Evolutionary conservation across 805 yeast genomes (phyloP).

Genomic region (Saitoella complicata): DNA sequence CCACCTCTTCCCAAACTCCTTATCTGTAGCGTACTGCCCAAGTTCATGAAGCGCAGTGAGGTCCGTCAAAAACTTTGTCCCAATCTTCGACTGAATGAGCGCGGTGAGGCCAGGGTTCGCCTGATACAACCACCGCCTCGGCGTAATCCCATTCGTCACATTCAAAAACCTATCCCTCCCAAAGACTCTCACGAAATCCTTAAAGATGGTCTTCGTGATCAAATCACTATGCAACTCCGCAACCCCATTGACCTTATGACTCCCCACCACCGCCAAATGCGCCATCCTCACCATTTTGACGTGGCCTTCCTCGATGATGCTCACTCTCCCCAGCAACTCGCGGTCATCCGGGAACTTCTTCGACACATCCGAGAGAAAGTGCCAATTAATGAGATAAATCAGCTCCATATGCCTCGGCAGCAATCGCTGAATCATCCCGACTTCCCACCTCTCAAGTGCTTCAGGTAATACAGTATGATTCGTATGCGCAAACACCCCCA

Average conservation of each 20-base stretch:
- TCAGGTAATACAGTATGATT: slow-evolving; percentile 91
- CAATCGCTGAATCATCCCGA: slow-evolving; percentile 57
- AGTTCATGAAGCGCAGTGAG: slow-evolving; percentile 50
- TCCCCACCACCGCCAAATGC: slow-evolving; percentile 73
- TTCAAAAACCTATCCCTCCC: slow-evolving; percentile 76
- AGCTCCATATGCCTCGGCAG: slow-evolving; percentile 86
- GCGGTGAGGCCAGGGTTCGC: slow-evolving; percentile 70
- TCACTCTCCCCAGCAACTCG: slow-evolving; percentile 52
- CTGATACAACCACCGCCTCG: slow-evolving; percentile 90
- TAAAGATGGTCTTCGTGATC: slow-evolving; percentile 74
- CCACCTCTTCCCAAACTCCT: slow-evolving; percentile 56
- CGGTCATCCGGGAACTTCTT: slow-evolving; percentile 57
- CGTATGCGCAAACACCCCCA: slow-evolving; percentile 72
- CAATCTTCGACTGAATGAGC: slow-evolving; percentile 57
- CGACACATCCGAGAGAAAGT: slow-evolving; percentile 62
- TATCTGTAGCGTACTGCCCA: slow-evolving; percentile 51
- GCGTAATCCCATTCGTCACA: slow-evolving; percentile 90
- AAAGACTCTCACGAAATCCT: slow-evolving; percentile 70
- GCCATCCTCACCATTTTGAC: slow-evolving; percentile 90
- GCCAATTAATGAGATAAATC: slow-evolving; percentile 68
- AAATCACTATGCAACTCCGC: slow-evolving; percentile 90
- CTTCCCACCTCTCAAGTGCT: slow-evolving; percentile 93
- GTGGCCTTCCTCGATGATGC: slow-evolving; percentile 66
- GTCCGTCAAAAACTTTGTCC: slow-evolving; percentile 52
- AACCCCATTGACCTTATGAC: slow-evolving; percentile 88